Base-by-base conservation (phyloP, 257 asterid genomes). In the Dorcoceras hygrometricum region DNA sequence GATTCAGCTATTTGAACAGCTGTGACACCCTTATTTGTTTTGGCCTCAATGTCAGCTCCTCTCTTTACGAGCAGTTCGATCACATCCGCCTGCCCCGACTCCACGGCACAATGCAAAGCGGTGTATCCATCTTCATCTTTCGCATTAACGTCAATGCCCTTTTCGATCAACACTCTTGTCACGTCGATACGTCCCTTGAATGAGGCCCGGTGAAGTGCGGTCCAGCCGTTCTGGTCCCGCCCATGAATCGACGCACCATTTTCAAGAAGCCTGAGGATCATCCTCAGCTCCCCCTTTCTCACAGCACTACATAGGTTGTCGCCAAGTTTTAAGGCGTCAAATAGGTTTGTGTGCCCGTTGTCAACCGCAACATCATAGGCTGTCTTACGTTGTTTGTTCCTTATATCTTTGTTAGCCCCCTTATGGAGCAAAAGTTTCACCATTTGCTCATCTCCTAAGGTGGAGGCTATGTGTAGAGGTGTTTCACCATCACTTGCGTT, bases 311-410 rank as follows among this genome's bases (percentile, higher is more conserved):
- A 86, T 9, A 90, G 48, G 8, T 27, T 77, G 69, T 90, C 96
- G 0, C 92, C 95, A 6, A 90, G 64, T 10, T 82, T 83, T 2
- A 90, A 90, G 1, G 78, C 82, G 9, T 90, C 95, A 58, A 81
- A 90, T 20, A 90, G 85, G 70, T 77, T 77, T 0, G 71, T 27
- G 62, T 88, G 83, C n/a, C 97, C 97, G 34, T 80, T 73, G 67
- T 90, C 95, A 0, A 89, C 96, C 1, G 95, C 97, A 7, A 87
- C 81, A 39, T 87, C 97, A 26, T 86, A 87, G 2, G 91, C 89
- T 0, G 91, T 87, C 28, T 80, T 86, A 1, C 96, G 90, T 0
- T 9, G 50, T 9, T 66, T 75, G 79, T 84, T 87, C 55, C 95
- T 62, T 3, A 87, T 65, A 1, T 87, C 85, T 34, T 90, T 90